phyloP scores from a whole-genome alignment of 2,329 filamentous ascomycete species.

The Ophiostoma ulmi region DNA sequence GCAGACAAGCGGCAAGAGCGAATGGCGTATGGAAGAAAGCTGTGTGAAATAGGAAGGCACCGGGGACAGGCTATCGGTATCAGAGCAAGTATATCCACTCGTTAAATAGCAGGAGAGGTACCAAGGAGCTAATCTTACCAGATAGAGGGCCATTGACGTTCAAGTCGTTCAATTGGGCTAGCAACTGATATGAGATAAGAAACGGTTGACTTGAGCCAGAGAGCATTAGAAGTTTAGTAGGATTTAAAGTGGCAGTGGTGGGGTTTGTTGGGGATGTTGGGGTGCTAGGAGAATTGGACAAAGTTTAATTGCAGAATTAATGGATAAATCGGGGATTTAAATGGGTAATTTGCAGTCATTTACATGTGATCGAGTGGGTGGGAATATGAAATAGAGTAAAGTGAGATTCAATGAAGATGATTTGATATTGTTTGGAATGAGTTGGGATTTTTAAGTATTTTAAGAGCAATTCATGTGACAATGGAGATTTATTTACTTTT shows the following conservation, averaged over 20 bases:
- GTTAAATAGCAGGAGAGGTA: background rate
- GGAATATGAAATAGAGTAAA: background rate
- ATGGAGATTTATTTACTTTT: background rate
- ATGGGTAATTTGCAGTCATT: background rate
- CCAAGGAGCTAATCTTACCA: background rate
- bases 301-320: background rate
- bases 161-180: background rate
- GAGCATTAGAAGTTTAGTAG: background rate
- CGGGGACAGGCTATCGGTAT: constrained; percentile 8
- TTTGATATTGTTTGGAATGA: background rate
- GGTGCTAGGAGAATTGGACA: constrained; percentile 3
- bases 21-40: background rate
- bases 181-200: constrained; percentile 13
- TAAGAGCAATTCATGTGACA: background rate
- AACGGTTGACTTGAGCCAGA: constrained; percentile 9
- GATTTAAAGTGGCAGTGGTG: background rate
- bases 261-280: constrained; percentile 13
- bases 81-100: background rate
- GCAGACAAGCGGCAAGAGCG: background rate
- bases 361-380: background rate
- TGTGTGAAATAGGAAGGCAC: background rate
- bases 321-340: constrained; percentile 11
- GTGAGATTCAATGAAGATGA: background rate
- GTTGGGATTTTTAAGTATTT: background rate
- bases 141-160: constrained; percentile 3